Base-by-base conservation (phyloP, 768 basidiomycete genomes). In the Erythrobasidium yunnanense region DNA sequence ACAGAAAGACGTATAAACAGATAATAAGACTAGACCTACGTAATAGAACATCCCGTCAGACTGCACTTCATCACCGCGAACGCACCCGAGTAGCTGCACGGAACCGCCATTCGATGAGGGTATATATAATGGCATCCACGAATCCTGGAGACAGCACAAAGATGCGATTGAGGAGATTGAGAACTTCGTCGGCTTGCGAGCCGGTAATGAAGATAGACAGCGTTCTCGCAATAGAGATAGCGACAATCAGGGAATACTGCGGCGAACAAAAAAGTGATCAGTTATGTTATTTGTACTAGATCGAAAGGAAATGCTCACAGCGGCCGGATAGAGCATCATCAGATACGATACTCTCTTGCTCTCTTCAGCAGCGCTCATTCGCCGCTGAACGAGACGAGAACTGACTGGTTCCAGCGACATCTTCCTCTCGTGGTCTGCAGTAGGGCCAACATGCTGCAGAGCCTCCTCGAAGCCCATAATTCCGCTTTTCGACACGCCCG, bases 91-190 rank as follows among this genome's bases (percentile, higher is more conserved):
- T 34, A 7, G 60, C 46, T n/a, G 60, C 60, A 29, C 60, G 47
- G 60, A 63, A 63, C 4, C 60, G n/a, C 60, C 60, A 63, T 63
- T 63, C 60, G 27, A 63, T 51, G 38, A 63, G 30, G 42, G 60
- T 63, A 25, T 63, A 63, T n/a, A 63, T 63, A 25, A 46, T 49
- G 4, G 60, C 60, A 23, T 63, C 60, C 3, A 63, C 27, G 2
- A 30, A 15, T 2, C 60, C 60, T 18, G 47, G 49, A 5, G 32
- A 25, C 6, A 63, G 60, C 2, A 63, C 49, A 18, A 52, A 51
- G 22, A 51, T 49, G 29, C 47, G 42, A 23, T 63, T 63, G 17
- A 63, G 17, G 2, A 63, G 29, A 23, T 30, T 29, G 3, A 63
- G 49, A 46, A 29, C 30, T 5, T 46, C 47, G 11, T 18, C 30